A percentile compares a stretch with the other conserved stretches of the same genome.
phyloP scores from a whole-genome alignment of 2,329 filamentous ascomycete species.

The Aspergillus costaricaensis region DNA sequence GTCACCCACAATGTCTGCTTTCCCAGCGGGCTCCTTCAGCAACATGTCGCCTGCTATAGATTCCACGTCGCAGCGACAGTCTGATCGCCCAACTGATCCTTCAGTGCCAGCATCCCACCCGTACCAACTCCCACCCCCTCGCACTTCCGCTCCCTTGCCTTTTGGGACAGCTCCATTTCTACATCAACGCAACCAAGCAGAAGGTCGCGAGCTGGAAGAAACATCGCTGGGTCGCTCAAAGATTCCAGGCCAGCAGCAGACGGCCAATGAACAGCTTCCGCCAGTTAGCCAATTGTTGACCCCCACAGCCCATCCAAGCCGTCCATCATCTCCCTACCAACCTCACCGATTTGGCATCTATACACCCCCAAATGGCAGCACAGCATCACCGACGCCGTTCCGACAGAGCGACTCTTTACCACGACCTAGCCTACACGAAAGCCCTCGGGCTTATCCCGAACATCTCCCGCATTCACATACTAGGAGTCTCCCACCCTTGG shows the following conservation, averaged over 20 bases:
- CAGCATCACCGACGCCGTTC: constrained; percentile 21
- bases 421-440: constrained; percentile 21
- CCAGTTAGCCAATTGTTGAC: constrained; percentile 45
- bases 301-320: constrained; percentile 31
- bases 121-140: constrained; percentile 46
- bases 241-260: constrained; percentile 14
- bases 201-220: constrained; percentile 26
- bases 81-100: constrained; percentile 33
- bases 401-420: constrained; percentile 25
- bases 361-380: constrained; percentile 18
- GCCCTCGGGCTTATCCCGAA: constrained; percentile 21
- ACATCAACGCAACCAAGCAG: constrained; percentile 27
- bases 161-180: constrained; percentile 39
- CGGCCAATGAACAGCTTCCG: constrained; percentile 37
- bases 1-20: constrained; percentile 34
- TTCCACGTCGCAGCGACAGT: constrained; percentile 28
- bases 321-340: constrained; percentile 31
- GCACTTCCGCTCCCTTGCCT: constrained; percentile 33
- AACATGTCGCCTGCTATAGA: constrained; percentile 39
- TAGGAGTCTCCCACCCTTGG: constrained; percentile 32
- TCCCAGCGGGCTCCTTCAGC: constrained; percentile 44
- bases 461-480: constrained; percentile 22
- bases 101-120: constrained; percentile 35
- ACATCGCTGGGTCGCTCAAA: constrained; percentile 15
- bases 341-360: constrained; percentile 26